Conservation (phyloP, 225 moss, liverwort and hornwort genomes). For the Marchantia polymorpha region DNA sequence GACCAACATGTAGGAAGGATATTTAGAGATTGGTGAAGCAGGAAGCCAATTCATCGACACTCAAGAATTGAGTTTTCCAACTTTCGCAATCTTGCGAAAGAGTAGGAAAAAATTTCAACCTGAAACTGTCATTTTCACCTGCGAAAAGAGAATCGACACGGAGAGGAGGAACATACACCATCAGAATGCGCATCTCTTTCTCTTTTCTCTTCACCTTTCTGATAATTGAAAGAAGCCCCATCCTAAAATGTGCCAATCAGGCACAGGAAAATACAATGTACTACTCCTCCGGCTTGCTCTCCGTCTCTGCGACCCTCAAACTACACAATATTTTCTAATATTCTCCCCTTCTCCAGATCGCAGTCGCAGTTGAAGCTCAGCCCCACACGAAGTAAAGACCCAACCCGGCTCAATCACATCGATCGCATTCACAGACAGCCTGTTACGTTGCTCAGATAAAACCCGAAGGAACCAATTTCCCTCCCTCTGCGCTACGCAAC, state of each 20-base stretch:
- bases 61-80: not conserved
- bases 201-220: constrained; percentile 98
- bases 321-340: too few species aligned
- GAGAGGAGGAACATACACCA: constrained; percentile 69
- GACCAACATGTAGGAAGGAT: not conserved
- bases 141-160: not conserved
- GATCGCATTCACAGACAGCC: too few species aligned
- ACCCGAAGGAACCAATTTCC: too few species aligned
- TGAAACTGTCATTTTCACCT: not conserved
- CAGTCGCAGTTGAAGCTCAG: too few species aligned
- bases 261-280: not conserved
- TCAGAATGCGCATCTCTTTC: constrained; percentile 99
- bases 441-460: too few species aligned
- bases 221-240: constrained; percentile 93
- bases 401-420: too few species aligned
- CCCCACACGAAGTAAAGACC: too few species aligned
- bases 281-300: too few species aligned
- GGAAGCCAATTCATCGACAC: not conserved
- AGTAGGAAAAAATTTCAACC: not conserved
- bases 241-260: constrained; percentile 9
- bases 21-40: too few species aligned
- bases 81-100: not conserved
- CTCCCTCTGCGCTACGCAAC: too few species aligned
- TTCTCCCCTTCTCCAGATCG: too few species aligned
- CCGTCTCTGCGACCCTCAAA: too few species aligned